Percentiles rank a stretch among this genome's conserved stretches.
Conservation (phyloP, 495 filamentous ascomycete species). For the Penicillium canariense region DNA sequence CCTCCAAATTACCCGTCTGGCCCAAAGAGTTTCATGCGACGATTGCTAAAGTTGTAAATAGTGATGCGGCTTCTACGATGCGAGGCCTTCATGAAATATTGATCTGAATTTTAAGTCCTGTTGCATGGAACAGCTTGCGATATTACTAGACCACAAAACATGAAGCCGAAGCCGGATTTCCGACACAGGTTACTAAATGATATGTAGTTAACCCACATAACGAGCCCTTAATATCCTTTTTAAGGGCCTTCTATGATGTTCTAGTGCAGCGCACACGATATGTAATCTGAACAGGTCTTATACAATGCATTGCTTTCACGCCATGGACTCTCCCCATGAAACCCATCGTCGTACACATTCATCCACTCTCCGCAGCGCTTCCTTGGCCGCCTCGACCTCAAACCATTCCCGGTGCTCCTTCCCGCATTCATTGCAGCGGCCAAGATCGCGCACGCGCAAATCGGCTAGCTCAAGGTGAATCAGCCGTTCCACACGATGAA, state of each 20-base stretch:
- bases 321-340: slow-evolving; percentile 62
- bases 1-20: not conserved
- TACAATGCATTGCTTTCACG: not conserved
- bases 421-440: slow-evolving; percentile 74
- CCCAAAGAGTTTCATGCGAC: not conserved
- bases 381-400: slow-evolving; percentile 72
- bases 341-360: slow-evolving; percentile 85
- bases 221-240: not conserved
- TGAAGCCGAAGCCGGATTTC: too few relatives aligned
- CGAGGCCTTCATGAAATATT: not conserved
- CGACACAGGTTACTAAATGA: too few relatives aligned
- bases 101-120: too few relatives aligned
- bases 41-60: not conserved
- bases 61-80: not conserved
- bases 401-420: slow-evolving; percentile 96
- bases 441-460: slow-evolving; percentile 63
- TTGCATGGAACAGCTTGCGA: too few relatives aligned
- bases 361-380: slow-evolving; percentile 73
- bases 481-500: slow-evolving; percentile 82
- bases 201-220: too few relatives aligned
- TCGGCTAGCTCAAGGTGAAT: slow-evolving; percentile 86
- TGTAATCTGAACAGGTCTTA: not conserved
- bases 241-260: not conserved
- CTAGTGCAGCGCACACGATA: not conserved
- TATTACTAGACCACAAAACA: too few relatives aligned